These are phyloP conservation scores for Pichia exigua DNA, from an alignment of 805 yeast species.

Conservation along the genomic window DNA sequence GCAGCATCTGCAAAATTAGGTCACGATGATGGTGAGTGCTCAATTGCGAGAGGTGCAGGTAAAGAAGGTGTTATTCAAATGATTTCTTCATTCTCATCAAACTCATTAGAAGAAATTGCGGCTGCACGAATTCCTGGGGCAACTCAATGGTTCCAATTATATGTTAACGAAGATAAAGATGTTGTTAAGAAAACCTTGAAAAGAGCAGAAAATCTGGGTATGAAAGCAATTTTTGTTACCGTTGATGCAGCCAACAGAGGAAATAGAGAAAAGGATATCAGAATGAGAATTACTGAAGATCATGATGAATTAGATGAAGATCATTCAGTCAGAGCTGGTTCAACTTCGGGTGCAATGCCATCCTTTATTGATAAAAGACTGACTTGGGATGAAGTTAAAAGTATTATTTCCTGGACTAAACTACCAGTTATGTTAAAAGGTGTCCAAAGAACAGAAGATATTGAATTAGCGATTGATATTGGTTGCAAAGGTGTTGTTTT, in stretches of 20 bases:
- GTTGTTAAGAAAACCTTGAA: conserved; percentile 28
- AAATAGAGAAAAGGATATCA: conserved; percentile 64
- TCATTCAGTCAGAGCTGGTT: conserved; percentile 57
- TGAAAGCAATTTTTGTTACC: conserved; percentile 77
- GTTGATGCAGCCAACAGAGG: conserved; percentile 93
- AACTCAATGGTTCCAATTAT: conserved; percentile 82
- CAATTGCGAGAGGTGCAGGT: conserved; percentile 75
- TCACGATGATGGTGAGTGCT: conserved; percentile 87
- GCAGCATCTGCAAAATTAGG: conserved; percentile 90
- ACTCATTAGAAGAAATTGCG: conserved; percentile 77
- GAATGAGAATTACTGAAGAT: conserved; percentile 30
- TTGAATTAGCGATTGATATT: conserved; percentile 57
- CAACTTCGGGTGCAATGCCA: conserved; percentile 80
- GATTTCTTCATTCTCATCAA: conserved; percentile 89
- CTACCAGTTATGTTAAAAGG: conserved; percentile 73
- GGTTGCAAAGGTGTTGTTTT: conserved; percentile 71
- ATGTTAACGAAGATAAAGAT: conserved; percentile 56
- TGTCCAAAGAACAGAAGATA: conserved; percentile 77
- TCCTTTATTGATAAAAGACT: conserved; percentile 70
- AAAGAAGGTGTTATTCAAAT: conserved; percentile 68
- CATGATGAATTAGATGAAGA: conserved; percentile 37
- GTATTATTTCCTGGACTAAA: conserved; percentile 46
- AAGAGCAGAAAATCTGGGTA: conserved; percentile 22
- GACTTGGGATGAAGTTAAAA: conserved; percentile 57
- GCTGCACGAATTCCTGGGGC: conserved; percentile 60